Percentiles rank a stretch among this genome's conserved stretches.
Evolutionary conservation across 345 rosid species (phyloP).

Genomic region (Aquilaria yunnanensis): DNA sequence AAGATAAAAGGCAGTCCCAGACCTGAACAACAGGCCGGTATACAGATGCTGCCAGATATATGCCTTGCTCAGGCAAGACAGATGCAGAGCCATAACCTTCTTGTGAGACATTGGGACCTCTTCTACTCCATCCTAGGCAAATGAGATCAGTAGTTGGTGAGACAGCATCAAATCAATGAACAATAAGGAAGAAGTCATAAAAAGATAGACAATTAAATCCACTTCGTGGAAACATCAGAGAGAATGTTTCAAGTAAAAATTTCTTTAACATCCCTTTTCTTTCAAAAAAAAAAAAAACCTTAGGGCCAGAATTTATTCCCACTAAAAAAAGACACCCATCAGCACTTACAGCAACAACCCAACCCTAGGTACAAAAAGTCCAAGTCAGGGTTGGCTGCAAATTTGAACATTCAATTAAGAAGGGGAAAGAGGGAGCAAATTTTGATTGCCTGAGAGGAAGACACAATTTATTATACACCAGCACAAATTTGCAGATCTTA

Average conservation of each 20-base stretch:
- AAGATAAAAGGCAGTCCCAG: constrained; percentile 16
- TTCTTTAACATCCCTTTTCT: not conserved
- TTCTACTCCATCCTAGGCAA: constrained; percentile 93
- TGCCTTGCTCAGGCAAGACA: constrained; percentile 97
- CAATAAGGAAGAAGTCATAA: not conserved
- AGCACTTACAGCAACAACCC: too few species aligned
- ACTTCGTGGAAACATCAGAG: too few species aligned
- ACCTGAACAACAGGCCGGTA: constrained; percentile 98
- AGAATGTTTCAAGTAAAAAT: constrained; percentile 1
- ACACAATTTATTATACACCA: too few species aligned
- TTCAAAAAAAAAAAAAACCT: too few species aligned
- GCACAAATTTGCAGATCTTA: too few species aligned
- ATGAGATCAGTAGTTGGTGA: constrained; percentile 36
- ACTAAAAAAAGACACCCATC: too few species aligned
- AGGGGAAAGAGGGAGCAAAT: too few species aligned
- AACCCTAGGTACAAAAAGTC: too few species aligned
- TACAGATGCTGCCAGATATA: constrained; percentile 90
- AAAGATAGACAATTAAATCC: not conserved
- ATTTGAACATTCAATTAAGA: too few species aligned
- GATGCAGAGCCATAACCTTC: constrained; percentile 99
- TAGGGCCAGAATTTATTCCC: too few species aligned
- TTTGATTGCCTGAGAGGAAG: too few species aligned
- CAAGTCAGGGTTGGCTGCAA: too few species aligned
- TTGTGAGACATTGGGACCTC: constrained; percentile 65
- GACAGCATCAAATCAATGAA: constrained; percentile 1